Evolutionary conservation across 208 protist genomes (phyloP), one percentile per base, ranked within the genome.

Genomic region (Naegleria fowleri): DNA sequence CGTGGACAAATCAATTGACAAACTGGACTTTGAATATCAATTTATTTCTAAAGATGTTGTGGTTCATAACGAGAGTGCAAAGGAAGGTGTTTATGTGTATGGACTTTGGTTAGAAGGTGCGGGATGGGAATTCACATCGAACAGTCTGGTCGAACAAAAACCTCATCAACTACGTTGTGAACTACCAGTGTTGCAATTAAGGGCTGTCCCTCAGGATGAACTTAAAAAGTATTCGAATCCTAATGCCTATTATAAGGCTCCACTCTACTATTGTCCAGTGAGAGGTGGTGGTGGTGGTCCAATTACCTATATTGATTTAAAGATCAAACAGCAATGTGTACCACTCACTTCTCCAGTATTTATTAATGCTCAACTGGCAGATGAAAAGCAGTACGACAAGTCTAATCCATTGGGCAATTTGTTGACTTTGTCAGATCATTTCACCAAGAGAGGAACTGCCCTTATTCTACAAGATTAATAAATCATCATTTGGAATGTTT

Each of bases 101-200:
- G 98, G 98, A 38, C 95, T 99, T 86, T 99, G 96, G 88, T 94
- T 99, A 0, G 98, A 99, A 92, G 98, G 98, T 36, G 98, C 98
- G 15, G 95, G 97, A 11, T 99, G 98, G 98, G 95, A 98, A 92
- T 38, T 52, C 38, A 96, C 98, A 90, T 90, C 91, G 9, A 95
- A 96, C 91, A 96, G 95, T 87, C 94, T 99, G 4, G 96, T 94
- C 88, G 98, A 99, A 94, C 97, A 98, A 15, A 93, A 96, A 29
- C 97, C 98, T 22, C 98, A 99, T 96, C 96, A 99, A 94, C 95
- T 99, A 36, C 95, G 97, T 41, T 95, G 96, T 91, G 38, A 93
- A 41, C 99, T 99, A 98, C 98, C 98, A n/a, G 96, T 99, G 39
- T 98, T 99, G 85, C 97, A 99, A 94, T 99, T 99, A 93, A 98